Evolutionary conservation across 75 land plant species (phyloP).

Genomic region (Pinus taeda): DNA sequence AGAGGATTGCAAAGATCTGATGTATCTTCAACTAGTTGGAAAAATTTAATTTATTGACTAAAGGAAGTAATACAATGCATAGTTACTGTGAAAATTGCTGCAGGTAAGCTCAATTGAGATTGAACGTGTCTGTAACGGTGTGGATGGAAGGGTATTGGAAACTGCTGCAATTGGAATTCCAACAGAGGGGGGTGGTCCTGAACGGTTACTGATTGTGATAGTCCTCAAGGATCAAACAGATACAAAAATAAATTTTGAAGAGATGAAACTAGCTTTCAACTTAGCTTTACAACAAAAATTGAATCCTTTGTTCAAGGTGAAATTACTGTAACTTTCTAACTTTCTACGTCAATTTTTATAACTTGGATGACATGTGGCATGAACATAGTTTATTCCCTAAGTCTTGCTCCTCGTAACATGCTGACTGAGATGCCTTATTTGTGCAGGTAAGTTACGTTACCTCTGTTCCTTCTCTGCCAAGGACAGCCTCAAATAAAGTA

Average conservation of each 20-base stretch:
- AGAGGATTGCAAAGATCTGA: no score
- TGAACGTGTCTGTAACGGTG: slow-evolving; percentile 84
- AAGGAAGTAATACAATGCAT: background rate
- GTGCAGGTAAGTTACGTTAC: slow-evolving; percentile 68
- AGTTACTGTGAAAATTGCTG: background rate
- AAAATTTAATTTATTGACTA: background rate
- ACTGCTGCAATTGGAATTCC: slow-evolving; percentile 96
- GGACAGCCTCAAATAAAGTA: slow-evolving; percentile 96
- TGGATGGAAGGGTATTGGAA: slow-evolving; percentile 66
- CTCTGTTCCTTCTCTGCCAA: slow-evolving; percentile 59
- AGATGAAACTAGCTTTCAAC: slow-evolving; percentile 54
- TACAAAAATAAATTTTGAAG: slow-evolving; percentile 24
- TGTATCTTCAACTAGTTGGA: no score
- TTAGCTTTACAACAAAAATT: slow-evolving; percentile 70
- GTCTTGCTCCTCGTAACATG: background rate
- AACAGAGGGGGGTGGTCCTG: slow-evolving; percentile 83
- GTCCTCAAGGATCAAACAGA: slow-evolving; percentile 54
- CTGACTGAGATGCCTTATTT: background rate
- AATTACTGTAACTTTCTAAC: background rate
- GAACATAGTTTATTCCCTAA: background rate
- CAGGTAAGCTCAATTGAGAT: slow-evolving; percentile 98
- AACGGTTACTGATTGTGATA: slow-evolving; percentile 63
- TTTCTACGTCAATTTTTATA: background rate
- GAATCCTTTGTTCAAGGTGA: slow-evolving; percentile 94
- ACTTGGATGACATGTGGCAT: background rate